These are phyloP conservation scores for Primulina eburnea DNA, from an alignment of 257 asterid species.

Conservation along the genomic window DNA sequence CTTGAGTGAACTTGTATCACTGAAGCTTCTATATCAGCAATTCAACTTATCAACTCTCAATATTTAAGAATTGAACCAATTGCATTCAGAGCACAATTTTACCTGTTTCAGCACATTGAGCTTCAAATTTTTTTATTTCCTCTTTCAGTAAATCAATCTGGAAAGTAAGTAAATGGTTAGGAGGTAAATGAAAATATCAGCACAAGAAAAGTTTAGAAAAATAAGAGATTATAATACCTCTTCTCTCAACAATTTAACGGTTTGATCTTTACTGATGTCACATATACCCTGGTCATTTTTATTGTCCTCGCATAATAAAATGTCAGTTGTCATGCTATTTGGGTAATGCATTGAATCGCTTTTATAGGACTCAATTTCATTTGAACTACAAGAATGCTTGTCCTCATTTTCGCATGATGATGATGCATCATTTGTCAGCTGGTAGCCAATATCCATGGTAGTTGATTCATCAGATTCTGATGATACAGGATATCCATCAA, in stretches of 20 bases:
- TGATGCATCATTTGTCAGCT: conserved; percentile 36
- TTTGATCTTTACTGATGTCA: conserved; percentile 42
- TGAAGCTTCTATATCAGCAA: conserved; percentile 24
- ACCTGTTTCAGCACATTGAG: conserved; percentile 47
- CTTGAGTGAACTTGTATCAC: conserved; percentile 40
- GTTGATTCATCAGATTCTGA: conserved; percentile 60
- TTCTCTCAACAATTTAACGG: conserved; percentile 46
- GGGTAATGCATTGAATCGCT: conserved; percentile 28
- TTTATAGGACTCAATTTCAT: conserved; percentile 23
- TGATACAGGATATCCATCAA: conserved; percentile 51
- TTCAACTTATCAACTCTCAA: conserved; percentile 6
- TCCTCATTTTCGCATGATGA: conserved; percentile 31
- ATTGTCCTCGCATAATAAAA: conserved; percentile 33
- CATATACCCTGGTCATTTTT: conserved; percentile 33
- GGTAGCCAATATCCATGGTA: conserved; percentile 32
- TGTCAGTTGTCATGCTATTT: conserved; percentile 32
- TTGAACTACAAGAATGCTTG: conserved; percentile 28
- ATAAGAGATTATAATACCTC: conserved; percentile 49
- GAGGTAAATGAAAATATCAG: conserved; percentile 20
- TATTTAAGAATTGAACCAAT: conserved; percentile 9
- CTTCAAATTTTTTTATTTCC: conserved; percentile 53
- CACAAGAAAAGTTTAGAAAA: conserved; percentile 8
- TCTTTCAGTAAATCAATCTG: conserved; percentile 70
- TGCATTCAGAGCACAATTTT: conserved; percentile 18
- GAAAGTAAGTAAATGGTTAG: conserved; percentile 27